These are phyloP conservation scores for Neurospora crassa DNA, from an alignment of 2,329 filamentous ascomycete species.

Conservation along the genomic window DNA sequence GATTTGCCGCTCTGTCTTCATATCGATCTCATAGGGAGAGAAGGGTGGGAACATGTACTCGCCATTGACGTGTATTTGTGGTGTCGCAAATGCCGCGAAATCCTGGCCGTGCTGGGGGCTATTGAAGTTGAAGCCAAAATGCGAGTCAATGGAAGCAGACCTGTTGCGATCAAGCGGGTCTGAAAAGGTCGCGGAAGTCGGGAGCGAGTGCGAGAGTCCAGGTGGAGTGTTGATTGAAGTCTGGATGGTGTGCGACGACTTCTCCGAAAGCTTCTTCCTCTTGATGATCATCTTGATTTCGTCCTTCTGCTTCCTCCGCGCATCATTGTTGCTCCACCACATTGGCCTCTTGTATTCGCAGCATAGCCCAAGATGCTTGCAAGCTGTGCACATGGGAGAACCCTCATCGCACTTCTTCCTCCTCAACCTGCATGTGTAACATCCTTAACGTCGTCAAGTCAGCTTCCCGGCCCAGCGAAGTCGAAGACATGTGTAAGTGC, in stretches of 20 bases:
- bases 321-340: slow-evolving; percentile 95
- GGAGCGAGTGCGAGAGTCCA: slow-evolving; percentile 70
- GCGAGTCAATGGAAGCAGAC: slow-evolving; percentile 72
- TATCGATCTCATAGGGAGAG: slow-evolving; percentile 84
- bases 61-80: slow-evolving; percentile 43
- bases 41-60: slow-evolving; percentile 51
- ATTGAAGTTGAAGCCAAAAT: slow-evolving; percentile 69
- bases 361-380: slow-evolving; percentile 65
- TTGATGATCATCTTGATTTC: slow-evolving; percentile 96
- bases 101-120: slow-evolving; percentile 43
- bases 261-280: slow-evolving; percentile 88
- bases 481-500: slow-evolving; percentile 14
- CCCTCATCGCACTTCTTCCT: slow-evolving; percentile 63
- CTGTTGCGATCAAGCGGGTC: slow-evolving; percentile 64
- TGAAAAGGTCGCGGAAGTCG: slow-evolving; percentile 71
- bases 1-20: slow-evolving; percentile 91
- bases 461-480: slow-evolving; percentile 18
- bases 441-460: slow-evolving; percentile 36
- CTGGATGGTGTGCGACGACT: slow-evolving; percentile 52
- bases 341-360: slow-evolving; percentile 96
- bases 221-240: slow-evolving; percentile 59
- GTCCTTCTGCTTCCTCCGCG: slow-evolving; percentile 80
- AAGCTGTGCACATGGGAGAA: slow-evolving; percentile 52
- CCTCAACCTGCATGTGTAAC: slow-evolving; percentile 58
- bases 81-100: slow-evolving; percentile 51